phyloP scores from a whole-genome alignment of 1,139 yeast species.

The Protomyces macrosporus region DNA sequence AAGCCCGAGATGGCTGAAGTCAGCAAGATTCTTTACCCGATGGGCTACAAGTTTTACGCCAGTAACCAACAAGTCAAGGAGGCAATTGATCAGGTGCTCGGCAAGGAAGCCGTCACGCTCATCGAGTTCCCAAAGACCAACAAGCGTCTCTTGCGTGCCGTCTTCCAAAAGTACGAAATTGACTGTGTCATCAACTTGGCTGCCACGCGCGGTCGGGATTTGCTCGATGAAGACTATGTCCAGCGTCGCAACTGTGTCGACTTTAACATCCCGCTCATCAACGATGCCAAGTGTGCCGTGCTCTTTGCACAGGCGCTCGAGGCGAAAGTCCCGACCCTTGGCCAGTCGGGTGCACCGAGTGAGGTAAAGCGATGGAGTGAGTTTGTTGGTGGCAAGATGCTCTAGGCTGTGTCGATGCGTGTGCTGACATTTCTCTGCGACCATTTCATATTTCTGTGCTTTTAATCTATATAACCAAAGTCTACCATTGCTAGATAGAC shows the following conservation, averaged over 20 bases:
- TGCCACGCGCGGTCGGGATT: slow-evolving; percentile 74
- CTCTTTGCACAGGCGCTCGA: slow-evolving; percentile 81
- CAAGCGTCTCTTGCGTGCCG: slow-evolving; percentile 86
- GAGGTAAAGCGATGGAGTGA: slow-evolving; percentile 97
- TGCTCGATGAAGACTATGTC: slow-evolving; percentile 83
- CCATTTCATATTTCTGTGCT: too few relatives aligned
- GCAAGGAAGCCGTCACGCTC: slow-evolving; percentile 40
- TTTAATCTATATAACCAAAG: too few relatives aligned
- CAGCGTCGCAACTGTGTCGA: slow-evolving; percentile 99
- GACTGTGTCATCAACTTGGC: slow-evolving; percentile 90
- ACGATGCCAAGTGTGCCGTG: slow-evolving; percentile 88
- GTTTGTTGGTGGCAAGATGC: slow-evolving; percentile 87
- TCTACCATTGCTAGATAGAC: too few relatives aligned
- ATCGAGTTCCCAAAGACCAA: slow-evolving; percentile 89
- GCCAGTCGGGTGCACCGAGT: slow-evolving; percentile 56
- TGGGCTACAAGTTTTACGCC: slow-evolving; percentile 77
- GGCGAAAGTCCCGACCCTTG: slow-evolving; percentile 53
- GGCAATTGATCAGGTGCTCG: slow-evolving; percentile 53
- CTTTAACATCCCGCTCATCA: slow-evolving; percentile 91
- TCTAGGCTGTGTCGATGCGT: slow-evolving; percentile 39
- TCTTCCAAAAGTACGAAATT: slow-evolving; percentile 78
- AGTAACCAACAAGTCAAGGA: slow-evolving; percentile 67
- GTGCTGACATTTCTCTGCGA: too few relatives aligned
- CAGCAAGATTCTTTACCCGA: slow-evolving; percentile 60
- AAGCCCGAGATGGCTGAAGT: slow-evolving; percentile 67